These are phyloP conservation scores for Talaromyces borbonicus DNA, from an alignment of 495 filamentous ascomycete genomes.

Conservation along the genomic window DNA sequence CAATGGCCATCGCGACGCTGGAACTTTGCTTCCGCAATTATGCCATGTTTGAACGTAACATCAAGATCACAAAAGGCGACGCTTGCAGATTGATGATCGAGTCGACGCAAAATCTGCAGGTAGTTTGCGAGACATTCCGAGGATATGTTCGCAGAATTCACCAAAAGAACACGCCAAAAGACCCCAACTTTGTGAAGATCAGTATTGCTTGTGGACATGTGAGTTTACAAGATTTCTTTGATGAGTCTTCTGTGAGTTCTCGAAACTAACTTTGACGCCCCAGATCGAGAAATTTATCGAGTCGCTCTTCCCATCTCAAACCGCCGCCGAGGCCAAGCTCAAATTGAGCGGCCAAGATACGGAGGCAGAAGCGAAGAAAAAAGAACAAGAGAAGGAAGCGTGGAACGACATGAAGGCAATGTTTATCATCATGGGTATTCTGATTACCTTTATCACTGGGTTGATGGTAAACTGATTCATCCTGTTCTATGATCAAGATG, in stretches of 20 bases:
- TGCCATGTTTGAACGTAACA: conserved; percentile 70
- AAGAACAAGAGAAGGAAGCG: conserved; percentile 38
- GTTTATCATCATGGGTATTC: conserved; percentile 47
- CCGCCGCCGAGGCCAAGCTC: conserved; percentile 36
- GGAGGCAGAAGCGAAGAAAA: conserved; percentile 34
- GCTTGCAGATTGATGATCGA: conserved; percentile 87
- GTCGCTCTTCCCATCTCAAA: conserved; percentile 75
- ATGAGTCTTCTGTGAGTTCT: background rate
- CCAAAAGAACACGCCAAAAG: conserved; percentile 87
- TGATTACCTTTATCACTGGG: conserved; percentile 48
- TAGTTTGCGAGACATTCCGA: conserved; percentile 72
- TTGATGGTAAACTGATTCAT: conserved; percentile 49
- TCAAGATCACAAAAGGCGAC: conserved; percentile 95
- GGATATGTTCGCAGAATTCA: conserved; percentile 70
- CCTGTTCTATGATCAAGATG: conserved; percentile 7
- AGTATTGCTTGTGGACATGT: conserved; percentile 85
- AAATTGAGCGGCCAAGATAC: conserved; percentile 28
- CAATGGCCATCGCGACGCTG: conserved; percentile 94
- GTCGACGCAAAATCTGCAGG: conserved; percentile 76
- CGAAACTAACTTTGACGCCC: conserved; percentile 9
- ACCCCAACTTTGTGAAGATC: conserved; percentile 90
- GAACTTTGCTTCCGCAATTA: conserved; percentile 89
- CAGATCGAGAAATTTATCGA: conserved; percentile 98
- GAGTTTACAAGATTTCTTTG: conserved; percentile 18
- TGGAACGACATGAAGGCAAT: conserved; percentile 55